Evolutionary conservation across 1,284 basidiomycete species (phyloP).

Genomic region (Anthracocystis panici-leucophaei): DNA sequence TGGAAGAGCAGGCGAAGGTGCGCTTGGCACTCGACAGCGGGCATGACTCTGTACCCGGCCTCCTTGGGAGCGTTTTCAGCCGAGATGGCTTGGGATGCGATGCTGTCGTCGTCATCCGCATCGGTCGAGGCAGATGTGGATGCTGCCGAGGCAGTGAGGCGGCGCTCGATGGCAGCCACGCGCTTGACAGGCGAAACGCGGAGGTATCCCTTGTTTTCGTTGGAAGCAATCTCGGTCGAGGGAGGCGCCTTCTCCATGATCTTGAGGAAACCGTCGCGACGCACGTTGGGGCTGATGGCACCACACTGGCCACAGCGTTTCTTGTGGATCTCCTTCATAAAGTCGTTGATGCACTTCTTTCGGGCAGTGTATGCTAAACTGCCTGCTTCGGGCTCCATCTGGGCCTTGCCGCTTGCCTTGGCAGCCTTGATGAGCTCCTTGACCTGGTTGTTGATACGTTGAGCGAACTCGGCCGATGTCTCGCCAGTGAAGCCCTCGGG

Average conservation of each 20-base stretch:
- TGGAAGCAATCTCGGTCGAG: constrained; percentile 36
- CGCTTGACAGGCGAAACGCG: constrained; percentile 58
- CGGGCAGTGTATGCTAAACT: constrained; percentile 90
- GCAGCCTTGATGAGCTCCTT: constrained; percentile 77
- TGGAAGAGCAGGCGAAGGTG: constrained; percentile 89
- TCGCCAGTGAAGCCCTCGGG: constrained; percentile 64
- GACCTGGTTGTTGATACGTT: constrained; percentile 70
- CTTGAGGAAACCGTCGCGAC: constrained; percentile 94
- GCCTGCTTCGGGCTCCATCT: constrained; percentile 34
- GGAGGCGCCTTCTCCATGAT: constrained; percentile 77
- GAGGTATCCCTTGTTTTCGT: constrained; percentile 41
- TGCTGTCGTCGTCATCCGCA: constrained; percentile 24
- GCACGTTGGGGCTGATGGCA: constrained; percentile 87
- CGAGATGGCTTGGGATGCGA: constrained; percentile 45
- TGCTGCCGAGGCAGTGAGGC: constrained; percentile 22
- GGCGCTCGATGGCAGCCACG: constrained; percentile 45
- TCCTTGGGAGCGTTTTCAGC: constrained; percentile 58
- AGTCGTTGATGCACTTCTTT: constrained; percentile 84
- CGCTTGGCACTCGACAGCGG: constrained; percentile 90
- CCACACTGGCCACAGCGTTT: constrained; percentile 81
- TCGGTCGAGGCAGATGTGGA: constrained; percentile 27
- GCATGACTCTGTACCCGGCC: constrained; percentile 77
- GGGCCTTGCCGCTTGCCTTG: constrained; percentile 70
- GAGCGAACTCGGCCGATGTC: constrained; percentile 60
- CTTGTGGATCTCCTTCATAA: constrained; percentile 79